A percentile compares a stretch with the other conserved stretches of the same genome.
Evolutionary conservation across 371 early-diverging fungal species (phyloP).

Genomic region (Smittium culicis): DNA sequence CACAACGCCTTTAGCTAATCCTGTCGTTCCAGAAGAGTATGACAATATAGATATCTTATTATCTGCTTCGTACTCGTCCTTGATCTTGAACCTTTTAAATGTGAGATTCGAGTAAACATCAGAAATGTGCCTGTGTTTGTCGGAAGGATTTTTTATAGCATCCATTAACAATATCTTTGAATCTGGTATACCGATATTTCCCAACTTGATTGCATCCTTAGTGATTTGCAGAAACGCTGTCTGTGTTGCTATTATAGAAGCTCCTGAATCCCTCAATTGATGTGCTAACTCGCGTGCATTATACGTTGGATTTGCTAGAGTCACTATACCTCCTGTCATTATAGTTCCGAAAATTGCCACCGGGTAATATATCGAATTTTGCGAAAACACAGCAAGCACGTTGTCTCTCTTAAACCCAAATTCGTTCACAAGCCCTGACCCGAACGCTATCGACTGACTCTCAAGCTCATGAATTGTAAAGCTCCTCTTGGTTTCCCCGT

Average conservation of each 20-base stretch:
- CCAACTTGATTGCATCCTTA: slow-evolving; percentile 12
- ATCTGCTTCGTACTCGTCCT: slow-evolving; percentile 1
- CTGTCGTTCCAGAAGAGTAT: slow-evolving; percentile 83
- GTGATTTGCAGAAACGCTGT: slow-evolving; percentile 13
- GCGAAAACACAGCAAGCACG: slow-evolving; percentile 10
- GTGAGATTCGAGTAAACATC: neutral
- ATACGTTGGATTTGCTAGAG: slow-evolving; percentile 32
- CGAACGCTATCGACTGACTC: neutral
- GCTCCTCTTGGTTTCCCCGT: neutral
- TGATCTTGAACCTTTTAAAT: neutral
- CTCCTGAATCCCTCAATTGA: slow-evolving; percentile 22
- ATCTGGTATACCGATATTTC: slow-evolving; percentile 11
- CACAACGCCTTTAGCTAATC: slow-evolving; percentile 58
- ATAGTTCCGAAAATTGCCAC: slow-evolving; percentile 34
- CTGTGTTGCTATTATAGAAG: slow-evolving; percentile 21
- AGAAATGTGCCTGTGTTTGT: neutral
- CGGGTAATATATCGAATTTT: slow-evolving; percentile 31
- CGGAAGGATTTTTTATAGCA: neutral
- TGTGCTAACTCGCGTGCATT: slow-evolving; percentile 30
- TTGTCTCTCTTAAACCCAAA: slow-evolving; percentile 9
- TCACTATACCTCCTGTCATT: slow-evolving; percentile 26
- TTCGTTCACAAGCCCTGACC: slow-evolving; percentile 12
- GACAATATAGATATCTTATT: slow-evolving; percentile 54
- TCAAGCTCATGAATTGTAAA: slow-evolving; percentile 3
- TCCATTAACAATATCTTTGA: slow-evolving; percentile 9